These are phyloP conservation scores for Quercus mongolica DNA, from an alignment of 306 rosid species.

Conservation along the genomic window DNA sequence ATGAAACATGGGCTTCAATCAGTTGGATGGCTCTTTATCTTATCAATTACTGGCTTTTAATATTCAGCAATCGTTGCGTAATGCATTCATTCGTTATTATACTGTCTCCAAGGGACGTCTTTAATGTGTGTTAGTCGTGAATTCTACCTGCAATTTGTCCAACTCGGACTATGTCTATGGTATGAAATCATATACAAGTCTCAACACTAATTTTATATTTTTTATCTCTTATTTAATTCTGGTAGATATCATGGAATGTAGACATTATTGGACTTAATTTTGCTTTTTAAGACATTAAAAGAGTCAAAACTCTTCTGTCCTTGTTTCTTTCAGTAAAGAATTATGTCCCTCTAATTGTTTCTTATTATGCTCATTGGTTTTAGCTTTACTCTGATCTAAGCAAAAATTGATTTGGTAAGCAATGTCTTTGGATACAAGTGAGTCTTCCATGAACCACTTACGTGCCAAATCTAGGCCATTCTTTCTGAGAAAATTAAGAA, in stretches of 20 bases:
- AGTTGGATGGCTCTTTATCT: slow-evolving; percentile 11
- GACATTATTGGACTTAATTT: slow-evolving; percentile 48
- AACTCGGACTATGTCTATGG: slow-evolving; percentile 27
- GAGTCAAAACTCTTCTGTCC: slow-evolving; percentile 23
- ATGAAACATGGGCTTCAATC: neutral
- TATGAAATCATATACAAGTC: slow-evolving; percentile 35
- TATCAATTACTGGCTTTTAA: slow-evolving; percentile 13
- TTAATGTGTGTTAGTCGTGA: slow-evolving; percentile 27
- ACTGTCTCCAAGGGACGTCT: slow-evolving; percentile 25
- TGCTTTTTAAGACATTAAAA: slow-evolving; percentile 29
- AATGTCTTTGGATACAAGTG: neutral
- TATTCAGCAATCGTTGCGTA: slow-evolving; percentile 2
- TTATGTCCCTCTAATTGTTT: neutral
- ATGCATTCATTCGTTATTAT: slow-evolving; percentile 42
- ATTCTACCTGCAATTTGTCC: slow-evolving; percentile 38
- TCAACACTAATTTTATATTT: slow-evolving; percentile 26
- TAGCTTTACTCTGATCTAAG: neutral
- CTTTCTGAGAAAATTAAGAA: neutral
- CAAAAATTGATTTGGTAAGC: neutral
- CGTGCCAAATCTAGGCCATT: neutral
- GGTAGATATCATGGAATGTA: slow-evolving; percentile 46
- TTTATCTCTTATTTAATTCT: slow-evolving; percentile 31
- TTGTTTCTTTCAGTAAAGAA: slow-evolving; percentile 24
- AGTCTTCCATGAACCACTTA: neutral
- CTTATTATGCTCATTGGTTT: neutral